Evolutionary conservation across 805 yeast species (phyloP), one percentile per base, ranked within the genome.

Genomic region (Saccharomycopsis olivae): DNA sequence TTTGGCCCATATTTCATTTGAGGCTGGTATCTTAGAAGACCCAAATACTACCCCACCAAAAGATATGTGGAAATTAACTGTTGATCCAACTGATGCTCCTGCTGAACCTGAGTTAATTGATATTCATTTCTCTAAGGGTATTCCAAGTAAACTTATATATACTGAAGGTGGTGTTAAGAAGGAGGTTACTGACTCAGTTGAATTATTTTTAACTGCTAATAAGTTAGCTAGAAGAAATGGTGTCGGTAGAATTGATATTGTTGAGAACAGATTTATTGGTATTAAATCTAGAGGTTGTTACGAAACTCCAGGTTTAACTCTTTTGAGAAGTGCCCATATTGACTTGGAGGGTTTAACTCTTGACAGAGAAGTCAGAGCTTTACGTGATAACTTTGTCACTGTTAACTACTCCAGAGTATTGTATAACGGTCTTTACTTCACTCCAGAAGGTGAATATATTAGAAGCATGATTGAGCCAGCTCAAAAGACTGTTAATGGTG

Each of bases 51-150:
- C 98, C 39, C 98, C 98, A 50, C 98, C 98, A 66, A 89, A 88
- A 71, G 98, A 92, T 64, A 92, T 92, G 98, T 92, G 98, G 98
- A 92, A 92, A 69, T 76, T 92, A 61, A 92, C 96, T 32, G 85
- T 82, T 46, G 98, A 89, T 65, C 97, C 98, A 55, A 27, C 36
- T 14, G 96, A 89, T 58, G 97, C 98, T 42, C 98, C 98, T 56
- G 78, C 84, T 47, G 67, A 68, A 37, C 97, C 97, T 55, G 96
- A 92, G 71, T 81, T 80, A 60, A 78, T 92, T 63, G 65, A 82
- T 17, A 77, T 92, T 47, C 76, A 70, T 44, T 92, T 87, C 59
- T 76, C 73, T 54, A 73, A 83, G 65, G 98, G 98, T 63, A 61
- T 82, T 48, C 98, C 98, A 39, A 71, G 69, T 44, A 88, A 87